Conservation (phyloP, 306 rosid genomes). For the Acacia melanoxylon region DNA sequence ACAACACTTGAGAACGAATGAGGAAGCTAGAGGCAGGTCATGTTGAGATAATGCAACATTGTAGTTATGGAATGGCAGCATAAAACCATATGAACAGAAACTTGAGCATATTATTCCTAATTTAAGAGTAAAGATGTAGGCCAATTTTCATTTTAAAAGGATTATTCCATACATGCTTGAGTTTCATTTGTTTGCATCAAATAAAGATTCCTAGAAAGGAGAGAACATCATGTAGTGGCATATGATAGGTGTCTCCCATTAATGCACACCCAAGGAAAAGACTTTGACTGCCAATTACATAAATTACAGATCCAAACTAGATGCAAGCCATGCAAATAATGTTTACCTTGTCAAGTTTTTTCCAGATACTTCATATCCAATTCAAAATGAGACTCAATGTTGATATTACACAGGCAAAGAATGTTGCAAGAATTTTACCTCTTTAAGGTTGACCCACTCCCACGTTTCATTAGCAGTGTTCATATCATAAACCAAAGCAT, state of each 20-base stretch:
- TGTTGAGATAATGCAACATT: conserved; percentile 13
- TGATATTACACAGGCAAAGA: not conserved
- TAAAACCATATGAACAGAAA: conserved; percentile 11
- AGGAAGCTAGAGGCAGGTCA: not conserved
- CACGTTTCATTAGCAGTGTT: conserved; percentile 68
- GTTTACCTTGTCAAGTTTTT: not conserved
- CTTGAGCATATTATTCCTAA: not conserved
- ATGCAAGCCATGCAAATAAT: not conserved
- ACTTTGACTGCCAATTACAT: conserved; percentile 4
- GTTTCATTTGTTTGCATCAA: conserved; percentile 19
- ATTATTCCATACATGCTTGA: not conserved
- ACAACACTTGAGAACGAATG: conserved; percentile 7
- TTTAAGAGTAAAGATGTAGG: conserved; percentile 17
- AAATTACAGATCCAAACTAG: conserved; percentile 11
- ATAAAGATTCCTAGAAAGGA: not conserved
- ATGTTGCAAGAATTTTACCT: conserved; percentile 44
- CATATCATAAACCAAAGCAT: conserved; percentile 81
- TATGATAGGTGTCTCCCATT: not conserved
- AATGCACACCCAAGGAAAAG: not conserved
- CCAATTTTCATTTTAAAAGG: conserved; percentile 13
- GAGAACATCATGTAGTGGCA: not conserved
- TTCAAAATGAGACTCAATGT: conserved; percentile 13
- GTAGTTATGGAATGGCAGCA: conserved; percentile 8
- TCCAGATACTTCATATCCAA: not conserved
- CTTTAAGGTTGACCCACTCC: conserved; percentile 90